phyloP scores from a whole-genome alignment of 768 basidiomycete species.

The Podaxis sp. region DNA sequence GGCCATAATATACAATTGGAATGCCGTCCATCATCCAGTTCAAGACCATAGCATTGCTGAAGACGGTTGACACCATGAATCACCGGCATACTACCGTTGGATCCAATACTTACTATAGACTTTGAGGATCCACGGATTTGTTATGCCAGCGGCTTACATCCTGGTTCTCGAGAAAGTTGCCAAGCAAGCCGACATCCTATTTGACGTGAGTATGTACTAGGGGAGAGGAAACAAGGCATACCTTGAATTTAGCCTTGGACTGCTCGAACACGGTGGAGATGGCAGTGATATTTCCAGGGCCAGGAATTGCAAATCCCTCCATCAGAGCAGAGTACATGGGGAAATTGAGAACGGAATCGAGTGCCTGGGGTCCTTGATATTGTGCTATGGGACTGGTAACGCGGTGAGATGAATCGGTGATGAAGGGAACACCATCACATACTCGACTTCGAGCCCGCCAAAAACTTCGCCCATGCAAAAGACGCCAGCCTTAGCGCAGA shows the following conservation, averaged over 20 bases:
- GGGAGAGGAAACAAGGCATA: constrained; percentile 7
- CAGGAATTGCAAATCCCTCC: constrained; percentile 70
- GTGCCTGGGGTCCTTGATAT: constrained; percentile 59
- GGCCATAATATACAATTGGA: constrained; percentile 80
- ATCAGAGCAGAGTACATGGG: constrained; percentile 65
- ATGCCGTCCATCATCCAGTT: constrained; percentile 82
- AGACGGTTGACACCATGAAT: background rate
- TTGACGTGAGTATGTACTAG: constrained; percentile 9
- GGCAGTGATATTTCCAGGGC: constrained; percentile 58
- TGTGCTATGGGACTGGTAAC: constrained; percentile 46
- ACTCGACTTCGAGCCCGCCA: constrained; percentile 53
- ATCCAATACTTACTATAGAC: constrained; percentile 48
- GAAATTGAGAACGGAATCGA: constrained; percentile 73
- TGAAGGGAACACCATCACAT: constrained; percentile 11
- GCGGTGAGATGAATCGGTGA: background rate
- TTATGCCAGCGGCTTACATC: constrained; percentile 76
- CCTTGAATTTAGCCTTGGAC: constrained; percentile 53
- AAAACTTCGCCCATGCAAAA: constrained; percentile 87
- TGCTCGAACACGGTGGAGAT: constrained; percentile 50
- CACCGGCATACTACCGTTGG: background rate
- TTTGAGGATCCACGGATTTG: constrained; percentile 68
- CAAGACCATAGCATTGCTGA: constrained; percentile 71
- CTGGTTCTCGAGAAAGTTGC: constrained; percentile 81
- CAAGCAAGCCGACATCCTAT: constrained; percentile 48
- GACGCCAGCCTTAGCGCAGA: constrained; percentile 73